These are phyloP conservation scores for Podaxis rugospora DNA, from an alignment of 768 basidiomycete genomes.

Conservation along the genomic window DNA sequence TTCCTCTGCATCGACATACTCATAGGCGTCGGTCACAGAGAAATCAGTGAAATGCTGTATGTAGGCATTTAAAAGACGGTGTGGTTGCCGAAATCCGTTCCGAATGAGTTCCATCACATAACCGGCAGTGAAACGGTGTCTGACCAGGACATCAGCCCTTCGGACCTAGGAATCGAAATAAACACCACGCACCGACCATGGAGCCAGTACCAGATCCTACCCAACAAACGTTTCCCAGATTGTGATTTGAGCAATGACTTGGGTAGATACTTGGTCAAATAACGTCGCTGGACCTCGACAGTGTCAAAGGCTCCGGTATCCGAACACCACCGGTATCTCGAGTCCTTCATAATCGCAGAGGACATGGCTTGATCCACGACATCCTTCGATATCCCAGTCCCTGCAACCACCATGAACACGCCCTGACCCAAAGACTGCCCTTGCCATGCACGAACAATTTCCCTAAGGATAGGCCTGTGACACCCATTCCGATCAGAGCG, in stretches of 20 bases:
- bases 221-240: slow-evolving; percentile 28
- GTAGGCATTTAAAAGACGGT: slow-evolving; percentile 36
- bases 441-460: slow-evolving; percentile 39
- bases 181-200: slow-evolving; percentile 33
- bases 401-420: slow-evolving; percentile 40
- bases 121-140: slow-evolving; percentile 43
- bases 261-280: slow-evolving; percentile 35
- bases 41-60: slow-evolving; percentile 36
- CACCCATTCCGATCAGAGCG: slow-evolving; percentile 30
- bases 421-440: slow-evolving; percentile 32
- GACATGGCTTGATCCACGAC: slow-evolving; percentile 41
- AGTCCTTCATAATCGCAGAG: slow-evolving; percentile 43
- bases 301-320: slow-evolving; percentile 40
- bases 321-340: slow-evolving; percentile 39
- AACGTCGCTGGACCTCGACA: slow-evolving; percentile 26
- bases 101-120: slow-evolving; percentile 36
- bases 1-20: slow-evolving; percentile 26
- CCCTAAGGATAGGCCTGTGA: slow-evolving; percentile 35
- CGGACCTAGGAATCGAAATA: not conserved
- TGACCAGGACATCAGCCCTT: slow-evolving; percentile 13
- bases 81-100: slow-evolving; percentile 34
- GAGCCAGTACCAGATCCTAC: slow-evolving; percentile 40
- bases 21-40: slow-evolving; percentile 31
- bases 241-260: slow-evolving; percentile 21
- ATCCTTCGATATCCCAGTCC: slow-evolving; percentile 42